Base-by-base conservation (phyloP, 2,329 filamentous ascomycete species). In the Massarina eburnea region DNA sequence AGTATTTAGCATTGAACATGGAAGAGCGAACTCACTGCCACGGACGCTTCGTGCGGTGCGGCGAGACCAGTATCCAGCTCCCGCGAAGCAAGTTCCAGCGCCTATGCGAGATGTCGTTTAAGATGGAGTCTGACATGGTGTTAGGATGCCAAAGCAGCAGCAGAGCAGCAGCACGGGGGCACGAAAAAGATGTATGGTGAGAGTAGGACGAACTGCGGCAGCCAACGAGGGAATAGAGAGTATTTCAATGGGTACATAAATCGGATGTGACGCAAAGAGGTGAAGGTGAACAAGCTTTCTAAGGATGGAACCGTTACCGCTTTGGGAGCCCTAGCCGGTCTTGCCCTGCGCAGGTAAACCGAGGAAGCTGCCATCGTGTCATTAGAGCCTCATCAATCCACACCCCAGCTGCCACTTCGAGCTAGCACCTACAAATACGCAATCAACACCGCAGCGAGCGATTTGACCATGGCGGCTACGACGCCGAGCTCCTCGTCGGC, bases 31-130 rank as follows among this genome's bases (percentile, higher is more conserved):
- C 88, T 81, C 77, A 95, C 89, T 96, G 94, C 94, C 94, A 99
- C 64, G 94, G 94, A 55, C 94, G 82, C 81, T 97, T 97, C 42
- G 91, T 97, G 44, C 94, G 80, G 72, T 99, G 94, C 50, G 94
- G 94, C 14, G 94, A 97, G 12, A 99, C 94, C 29, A 99, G 81
- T 49, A 99, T 81, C 87, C 91, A 95, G 51, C 87, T 90, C 51
- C 89, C 91, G 55, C 89, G 86, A 51, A 99, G 79, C 42, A 90
- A 89, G 69, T 99, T 99, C 72, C 88, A 97, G 68, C 94, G 86
- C 62, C 94, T 81, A 70, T 99, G 94, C 33, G 94, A 99, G 52
- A 69, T 97, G 71, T 99, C 92, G 77, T 97, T 85, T 40, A 99
- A 84, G 43, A 78, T 72, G 15, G 71, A 71, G 50, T 78, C 73